A percentile compares a stretch with the other conserved stretches of the same genome.
Conservation (phyloP, 1,284 basidiomycete genomes). For the Lentinus polychrous region DNA sequence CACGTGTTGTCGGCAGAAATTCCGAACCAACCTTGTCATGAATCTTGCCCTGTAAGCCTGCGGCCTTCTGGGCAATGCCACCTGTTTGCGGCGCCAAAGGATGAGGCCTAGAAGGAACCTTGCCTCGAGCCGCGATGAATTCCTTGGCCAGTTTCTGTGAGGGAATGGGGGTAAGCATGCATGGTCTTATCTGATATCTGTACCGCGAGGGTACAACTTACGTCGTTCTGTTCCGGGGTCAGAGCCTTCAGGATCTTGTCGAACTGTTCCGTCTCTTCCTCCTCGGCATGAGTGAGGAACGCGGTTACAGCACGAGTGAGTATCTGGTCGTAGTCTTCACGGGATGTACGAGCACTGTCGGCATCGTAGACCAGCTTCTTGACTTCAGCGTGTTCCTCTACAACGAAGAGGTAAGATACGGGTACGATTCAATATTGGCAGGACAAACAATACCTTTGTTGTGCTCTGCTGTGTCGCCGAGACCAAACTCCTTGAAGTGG, state of each 20-base stretch:
- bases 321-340: conserved; percentile 1
- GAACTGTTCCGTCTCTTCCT: conserved; percentile 7
- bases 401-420: background rate
- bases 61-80: conserved; percentile 16
- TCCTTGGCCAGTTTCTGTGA: conserved; percentile 3
- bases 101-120: conserved; percentile 11
- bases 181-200: background rate
- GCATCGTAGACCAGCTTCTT: conserved; percentile 3
- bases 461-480: conserved; percentile 6
- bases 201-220: conserved; percentile 4
- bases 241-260: background rate
- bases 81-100: conserved; percentile 15
- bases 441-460: conserved; percentile 6
- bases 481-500: conserved; percentile 3
- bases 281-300: conserved; percentile 7
- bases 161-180: background rate
- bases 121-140: conserved; percentile 1
- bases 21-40: conserved; percentile 12
- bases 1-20: background rate
- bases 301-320: conserved; percentile 3
- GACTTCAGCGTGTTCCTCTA: conserved; percentile 8
- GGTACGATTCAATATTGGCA: background rate
- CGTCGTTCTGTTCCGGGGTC: conserved; percentile 6
- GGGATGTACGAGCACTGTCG: background rate
- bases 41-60: conserved; percentile 9